Percentiles rank a stretch among this genome's conserved stretches.
Evolutionary conservation across 1,284 basidiomycete genomes (phyloP).

Genomic region (Lignosus rhinocerotis): DNA sequence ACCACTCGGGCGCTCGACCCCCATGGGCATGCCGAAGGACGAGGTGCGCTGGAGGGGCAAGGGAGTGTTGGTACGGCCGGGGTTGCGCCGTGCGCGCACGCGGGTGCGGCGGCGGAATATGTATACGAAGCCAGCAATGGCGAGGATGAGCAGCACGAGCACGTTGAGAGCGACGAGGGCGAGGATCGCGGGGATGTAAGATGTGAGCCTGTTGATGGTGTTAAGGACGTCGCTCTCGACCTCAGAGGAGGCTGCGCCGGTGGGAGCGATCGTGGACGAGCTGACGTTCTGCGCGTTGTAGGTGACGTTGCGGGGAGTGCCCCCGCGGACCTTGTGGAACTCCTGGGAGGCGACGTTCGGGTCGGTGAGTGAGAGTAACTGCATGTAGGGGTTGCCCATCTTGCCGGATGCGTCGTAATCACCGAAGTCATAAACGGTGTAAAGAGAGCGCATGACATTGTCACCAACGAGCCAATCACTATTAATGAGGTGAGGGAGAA

Average conservation of each 20-base stretch:
- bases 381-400: conserved; percentile 76
- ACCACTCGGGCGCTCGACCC: conserved; percentile 12
- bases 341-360: conserved; percentile 67
- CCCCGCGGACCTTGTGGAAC: conserved; percentile 67
- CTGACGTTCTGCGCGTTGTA: conserved; percentile 55
- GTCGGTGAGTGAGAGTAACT: conserved; percentile 67
- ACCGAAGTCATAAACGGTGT: conserved; percentile 86
- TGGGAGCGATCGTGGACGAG: conserved; percentile 27
- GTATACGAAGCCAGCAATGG: conserved; percentile 49
- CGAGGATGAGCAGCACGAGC: conserved; percentile 58
- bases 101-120: conserved; percentile 46
- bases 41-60: conserved; percentile 43
- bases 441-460: conserved; percentile 79
- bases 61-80: conserved; percentile 51
- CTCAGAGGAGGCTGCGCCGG: conserved; percentile 43
- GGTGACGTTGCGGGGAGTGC: conserved; percentile 64
- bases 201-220: conserved; percentile 59
- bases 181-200: conserved; percentile 67
- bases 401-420: conserved; percentile 63
- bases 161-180: conserved; percentile 74
- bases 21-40: conserved; percentile 21
- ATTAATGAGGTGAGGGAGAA: conserved; percentile 5
- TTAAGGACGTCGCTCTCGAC: conserved; percentile 56
- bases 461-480: conserved; percentile 84
- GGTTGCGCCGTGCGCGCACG: conserved; percentile 40